phyloP scores from a whole-genome alignment of 2,329 filamentous ascomycete species.

The Colletotrichum lentis region DNA sequence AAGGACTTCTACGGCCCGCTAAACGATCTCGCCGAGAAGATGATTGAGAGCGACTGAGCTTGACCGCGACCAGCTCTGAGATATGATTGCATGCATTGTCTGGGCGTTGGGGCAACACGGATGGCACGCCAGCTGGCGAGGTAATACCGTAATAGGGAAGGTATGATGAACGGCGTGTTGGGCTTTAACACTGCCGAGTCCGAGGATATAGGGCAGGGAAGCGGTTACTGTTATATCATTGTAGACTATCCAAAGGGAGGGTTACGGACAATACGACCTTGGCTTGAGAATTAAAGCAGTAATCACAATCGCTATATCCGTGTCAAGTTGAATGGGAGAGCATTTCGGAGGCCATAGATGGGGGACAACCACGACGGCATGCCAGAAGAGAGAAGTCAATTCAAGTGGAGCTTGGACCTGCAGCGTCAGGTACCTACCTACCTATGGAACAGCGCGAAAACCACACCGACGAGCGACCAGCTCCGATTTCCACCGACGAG shows the following conservation, averaged over 20 bases:
- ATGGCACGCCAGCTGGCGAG: constrained; percentile 16
- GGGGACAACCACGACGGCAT: background rate
- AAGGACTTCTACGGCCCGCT: constrained; percentile 98
- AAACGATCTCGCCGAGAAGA: constrained; percentile 95
- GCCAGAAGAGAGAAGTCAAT: constrained; percentile 29
- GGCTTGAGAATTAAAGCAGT: constrained; percentile 21
- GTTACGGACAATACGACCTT: constrained; percentile 18
- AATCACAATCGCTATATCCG: background rate
- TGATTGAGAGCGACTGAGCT: constrained; percentile 86
- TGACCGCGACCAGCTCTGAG: background rate
- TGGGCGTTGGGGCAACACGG: constrained; percentile 36
- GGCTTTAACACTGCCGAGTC: constrained; percentile 21
- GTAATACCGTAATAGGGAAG: constrained; percentile 32
- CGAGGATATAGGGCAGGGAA: constrained; percentile 6
- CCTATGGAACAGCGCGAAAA: background rate
- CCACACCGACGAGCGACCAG: background rate
- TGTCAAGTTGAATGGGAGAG: background rate
- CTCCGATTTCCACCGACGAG: constrained; percentile 36
- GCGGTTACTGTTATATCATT: constrained; percentile 37
- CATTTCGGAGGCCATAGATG: background rate
- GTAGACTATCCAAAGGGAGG: constrained; percentile 32
- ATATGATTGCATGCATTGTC: constrained; percentile 31
- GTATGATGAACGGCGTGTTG: constrained; percentile 25
- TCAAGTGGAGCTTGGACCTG: constrained; percentile 4
- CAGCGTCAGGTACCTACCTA: background rate